phyloP scores from a whole-genome alignment of 345 rosid genomes.

The Hibiscus trionum region DNA sequence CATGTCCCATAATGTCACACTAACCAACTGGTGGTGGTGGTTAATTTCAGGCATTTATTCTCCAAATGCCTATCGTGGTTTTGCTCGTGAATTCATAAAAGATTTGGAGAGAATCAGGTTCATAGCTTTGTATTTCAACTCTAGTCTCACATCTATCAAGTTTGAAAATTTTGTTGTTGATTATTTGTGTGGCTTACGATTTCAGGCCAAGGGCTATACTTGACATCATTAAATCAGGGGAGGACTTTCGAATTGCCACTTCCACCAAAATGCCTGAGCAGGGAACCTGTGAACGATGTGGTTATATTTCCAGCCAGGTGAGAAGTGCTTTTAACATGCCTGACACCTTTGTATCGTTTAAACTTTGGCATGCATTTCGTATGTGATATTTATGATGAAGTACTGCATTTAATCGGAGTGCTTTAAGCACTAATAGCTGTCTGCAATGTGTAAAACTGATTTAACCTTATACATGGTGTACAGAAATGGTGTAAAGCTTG shows the following conservation, averaged over 20 bases:
- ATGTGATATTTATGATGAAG: too few relatives aligned
- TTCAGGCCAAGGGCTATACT: constrained; percentile 88
- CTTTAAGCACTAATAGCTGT: not conserved
- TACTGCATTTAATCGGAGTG: not conserved
- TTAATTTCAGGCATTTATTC: constrained; percentile 73
- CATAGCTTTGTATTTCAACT: not conserved
- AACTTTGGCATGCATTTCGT: not conserved
- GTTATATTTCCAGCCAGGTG: constrained; percentile 96
- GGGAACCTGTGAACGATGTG: constrained; percentile 87
- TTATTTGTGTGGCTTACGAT: not conserved
- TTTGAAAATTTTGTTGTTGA: not conserved
- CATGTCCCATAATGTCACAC: not conserved
- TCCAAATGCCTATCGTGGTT: constrained; percentile 93
- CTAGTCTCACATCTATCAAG: not conserved
- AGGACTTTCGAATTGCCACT: constrained; percentile 75
- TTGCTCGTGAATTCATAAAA: constrained; percentile 93
- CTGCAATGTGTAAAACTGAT: not conserved
- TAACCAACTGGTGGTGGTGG: not conserved
- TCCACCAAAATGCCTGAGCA: constrained; percentile 91
- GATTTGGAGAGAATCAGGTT: constrained; percentile 92
- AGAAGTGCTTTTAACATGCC: constrained; percentile 10
- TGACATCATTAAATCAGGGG: constrained; percentile 86
- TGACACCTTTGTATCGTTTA: not conserved
- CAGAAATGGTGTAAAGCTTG: constrained; percentile 98
- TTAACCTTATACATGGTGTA: not conserved